Evolutionary conservation across 257 asterid genomes (phyloP).

Genomic region (Rehmannia glutinosa): DNA sequence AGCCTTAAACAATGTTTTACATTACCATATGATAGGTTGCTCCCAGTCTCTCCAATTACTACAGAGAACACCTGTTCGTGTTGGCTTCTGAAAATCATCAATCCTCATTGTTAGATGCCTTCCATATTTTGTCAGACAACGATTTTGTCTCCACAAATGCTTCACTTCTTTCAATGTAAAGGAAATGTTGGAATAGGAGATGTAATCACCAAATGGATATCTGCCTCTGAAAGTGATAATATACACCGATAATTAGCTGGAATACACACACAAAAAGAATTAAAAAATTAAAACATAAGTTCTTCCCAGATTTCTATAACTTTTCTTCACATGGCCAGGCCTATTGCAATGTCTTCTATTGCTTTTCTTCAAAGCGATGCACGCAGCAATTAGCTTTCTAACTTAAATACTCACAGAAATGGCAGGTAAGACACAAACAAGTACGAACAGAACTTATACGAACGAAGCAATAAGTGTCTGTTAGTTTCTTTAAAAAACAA

Average conservation of each 20-base stretch:
- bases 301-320: background rate
- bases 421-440: background rate
- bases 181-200: conserved; percentile 67
- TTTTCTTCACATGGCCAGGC: background rate
- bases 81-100: conserved; percentile 92
- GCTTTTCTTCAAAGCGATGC: background rate
- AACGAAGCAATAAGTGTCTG: background rate
- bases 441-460: background rate
- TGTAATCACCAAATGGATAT: conserved; percentile 84
- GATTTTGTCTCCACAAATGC: conserved; percentile 90
- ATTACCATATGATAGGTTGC: conserved; percentile 90
- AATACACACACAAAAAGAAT: background rate
- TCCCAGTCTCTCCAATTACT: conserved; percentile 89
- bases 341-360: background rate
- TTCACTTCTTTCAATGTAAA: conserved; percentile 85
- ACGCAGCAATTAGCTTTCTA: background rate
- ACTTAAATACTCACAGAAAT: background rate
- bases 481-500: too few species aligned
- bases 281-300: background rate
- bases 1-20: conserved; percentile 1
- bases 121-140: conserved; percentile 67
- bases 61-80: conserved; percentile 71
- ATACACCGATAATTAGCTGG: conserved; percentile 12
- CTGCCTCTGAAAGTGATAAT: conserved; percentile 56
- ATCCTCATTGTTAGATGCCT: conserved; percentile 77